A percentile compares a stretch with the other conserved stretches of the same genome.
Evolutionary conservation across 2,329 filamentous ascomycete genomes (phyloP).

Genomic region (Pseudogymnoascus sp.): DNA sequence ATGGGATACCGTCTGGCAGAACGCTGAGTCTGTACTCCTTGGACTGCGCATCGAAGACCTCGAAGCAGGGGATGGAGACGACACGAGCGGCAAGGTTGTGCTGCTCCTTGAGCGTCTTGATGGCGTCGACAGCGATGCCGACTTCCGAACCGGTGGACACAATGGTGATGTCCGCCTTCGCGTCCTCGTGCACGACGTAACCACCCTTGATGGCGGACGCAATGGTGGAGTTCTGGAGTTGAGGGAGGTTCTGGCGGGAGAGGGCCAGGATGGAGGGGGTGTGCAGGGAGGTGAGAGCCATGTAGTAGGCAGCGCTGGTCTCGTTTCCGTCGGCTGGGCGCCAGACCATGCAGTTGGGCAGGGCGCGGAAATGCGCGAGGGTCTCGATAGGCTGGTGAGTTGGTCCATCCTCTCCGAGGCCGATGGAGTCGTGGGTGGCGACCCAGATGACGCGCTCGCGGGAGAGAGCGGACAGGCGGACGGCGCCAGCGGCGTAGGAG

Average conservation of each 20-base stretch:
- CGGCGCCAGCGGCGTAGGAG: constrained; percentile 90
- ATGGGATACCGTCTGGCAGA: constrained; percentile 87
- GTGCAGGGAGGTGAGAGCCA: constrained; percentile 79
- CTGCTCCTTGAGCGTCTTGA: constrained; percentile 83
- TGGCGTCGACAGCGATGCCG: constrained; percentile 82
- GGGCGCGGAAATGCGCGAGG: constrained; percentile 92
- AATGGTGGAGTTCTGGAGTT: constrained; percentile 89
- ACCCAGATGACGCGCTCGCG: constrained; percentile 90
- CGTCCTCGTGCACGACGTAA: constrained; percentile 78
- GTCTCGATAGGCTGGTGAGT: constrained; percentile 99
- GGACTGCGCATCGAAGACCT: constrained; percentile 87
- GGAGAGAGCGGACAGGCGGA: constrained; percentile 87
- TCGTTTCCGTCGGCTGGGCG: constrained; percentile 97
- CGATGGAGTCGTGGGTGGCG: constrained; percentile 97
- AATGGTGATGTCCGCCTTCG: constrained; percentile 78
- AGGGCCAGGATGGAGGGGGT: constrained; percentile 91
- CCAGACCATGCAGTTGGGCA: constrained; percentile 99
- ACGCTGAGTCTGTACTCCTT: constrained; percentile 94
- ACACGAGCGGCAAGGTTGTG: constrained; percentile 81
- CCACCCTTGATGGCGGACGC: constrained; percentile 89
- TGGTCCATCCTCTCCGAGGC: constrained; percentile 95
- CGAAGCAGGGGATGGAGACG: constrained; percentile 92
- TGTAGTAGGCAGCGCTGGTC: constrained; percentile 95
- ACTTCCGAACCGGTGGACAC: constrained; percentile 96
- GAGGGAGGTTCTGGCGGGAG: constrained; percentile 95